A percentile compares a stretch with the other conserved stretches of the same genome.
These are phyloP conservation scores for Hirsutella thompsonii DNA, from an alignment of 2,329 filamentous ascomycete species.

Conservation along the genomic window DNA sequence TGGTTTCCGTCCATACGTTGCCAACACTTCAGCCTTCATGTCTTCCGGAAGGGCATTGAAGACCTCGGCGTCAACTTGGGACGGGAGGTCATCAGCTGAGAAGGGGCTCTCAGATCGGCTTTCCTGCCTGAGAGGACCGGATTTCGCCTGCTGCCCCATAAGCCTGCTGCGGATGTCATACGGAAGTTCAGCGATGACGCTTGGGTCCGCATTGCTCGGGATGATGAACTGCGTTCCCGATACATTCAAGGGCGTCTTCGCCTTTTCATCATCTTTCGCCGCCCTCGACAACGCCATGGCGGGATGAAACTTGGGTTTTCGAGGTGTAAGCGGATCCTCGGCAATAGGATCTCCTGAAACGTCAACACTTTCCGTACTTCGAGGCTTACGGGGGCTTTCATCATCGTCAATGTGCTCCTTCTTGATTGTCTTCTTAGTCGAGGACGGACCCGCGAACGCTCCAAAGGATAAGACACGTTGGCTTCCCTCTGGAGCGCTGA, in stretches of 20 bases:
- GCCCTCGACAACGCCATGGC: slow-evolving; percentile 38
- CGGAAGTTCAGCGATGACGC: slow-evolving; percentile 74
- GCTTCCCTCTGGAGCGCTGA: slow-evolving; percentile 53
- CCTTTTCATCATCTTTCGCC: slow-evolving; percentile 35
- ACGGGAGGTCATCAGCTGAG: slow-evolving; percentile 39
- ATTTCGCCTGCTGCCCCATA: slow-evolving; percentile 39
- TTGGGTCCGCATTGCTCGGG: slow-evolving; percentile 68
- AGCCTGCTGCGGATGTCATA: slow-evolving; percentile 70
- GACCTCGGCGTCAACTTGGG: slow-evolving; percentile 75
- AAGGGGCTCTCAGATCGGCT: slow-evolving; percentile 26
- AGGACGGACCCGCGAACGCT: slow-evolving; percentile 25
- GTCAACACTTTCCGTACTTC: slow-evolving; percentile 13
- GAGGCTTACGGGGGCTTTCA: slow-evolving; percentile 22
- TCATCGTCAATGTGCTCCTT: slow-evolving; percentile 39
- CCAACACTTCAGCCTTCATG: slow-evolving; percentile 71
- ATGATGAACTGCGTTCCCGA: slow-evolving; percentile 86
- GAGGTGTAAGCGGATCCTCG: slow-evolving; percentile 39
- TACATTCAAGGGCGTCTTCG: slow-evolving; percentile 62
- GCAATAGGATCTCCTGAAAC: slow-evolving; percentile 37
- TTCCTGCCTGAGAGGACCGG: slow-evolving; percentile 7
- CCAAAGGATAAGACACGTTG: slow-evolving; percentile 71
- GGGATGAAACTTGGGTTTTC: slow-evolving; percentile 39
- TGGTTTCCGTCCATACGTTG: slow-evolving; percentile 43
- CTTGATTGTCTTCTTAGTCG: slow-evolving; percentile 24
- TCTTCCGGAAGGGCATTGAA: slow-evolving; percentile 75